Percentiles rank a stretch among this genome's conserved stretches.
Conservation (phyloP, 306 rosid genomes). For the Cicer judaicum region DNA sequence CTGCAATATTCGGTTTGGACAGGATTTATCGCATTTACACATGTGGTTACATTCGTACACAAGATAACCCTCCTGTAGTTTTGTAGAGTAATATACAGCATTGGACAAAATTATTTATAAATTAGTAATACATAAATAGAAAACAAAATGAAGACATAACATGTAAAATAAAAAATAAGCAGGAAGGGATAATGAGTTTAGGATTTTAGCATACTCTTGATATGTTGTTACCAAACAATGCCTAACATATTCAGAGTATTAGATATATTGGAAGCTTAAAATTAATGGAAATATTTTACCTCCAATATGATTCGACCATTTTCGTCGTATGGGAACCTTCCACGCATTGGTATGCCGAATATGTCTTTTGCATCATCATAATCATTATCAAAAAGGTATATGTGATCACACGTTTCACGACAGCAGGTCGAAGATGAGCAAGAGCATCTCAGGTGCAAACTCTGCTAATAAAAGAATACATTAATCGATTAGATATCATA, state of each 20-base stretch:
- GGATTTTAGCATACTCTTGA: neutral
- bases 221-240: constrained; percentile 22
- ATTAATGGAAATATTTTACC: constrained; percentile 54
- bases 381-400: constrained; percentile 78
- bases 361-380: constrained; percentile 82
- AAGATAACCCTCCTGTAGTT: constrained; percentile 82
- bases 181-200: constrained; percentile 1
- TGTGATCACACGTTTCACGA: constrained; percentile 79
- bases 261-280: neutral
- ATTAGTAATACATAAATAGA: neutral
- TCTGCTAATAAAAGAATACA: constrained; percentile 47
- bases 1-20: constrained; percentile 83
- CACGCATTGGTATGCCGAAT: constrained; percentile 70
- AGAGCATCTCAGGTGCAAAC: constrained; percentile 70
- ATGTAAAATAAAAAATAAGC: constrained; percentile 5
- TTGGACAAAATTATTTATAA: neutral
- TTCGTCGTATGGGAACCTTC: constrained; percentile 80
- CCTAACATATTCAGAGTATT: neutral
- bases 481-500: neutral
- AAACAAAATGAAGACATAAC: neutral
- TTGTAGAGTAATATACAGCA: constrained; percentile 34
- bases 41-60: constrained; percentile 77
- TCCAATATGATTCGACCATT: constrained; percentile 81
- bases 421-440: constrained; percentile 66
- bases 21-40: constrained; percentile 70